These are phyloP conservation scores for Papiliotrema terrestris DNA, from an alignment of 1,284 basidiomycete genomes.

Conservation along the genomic window DNA sequence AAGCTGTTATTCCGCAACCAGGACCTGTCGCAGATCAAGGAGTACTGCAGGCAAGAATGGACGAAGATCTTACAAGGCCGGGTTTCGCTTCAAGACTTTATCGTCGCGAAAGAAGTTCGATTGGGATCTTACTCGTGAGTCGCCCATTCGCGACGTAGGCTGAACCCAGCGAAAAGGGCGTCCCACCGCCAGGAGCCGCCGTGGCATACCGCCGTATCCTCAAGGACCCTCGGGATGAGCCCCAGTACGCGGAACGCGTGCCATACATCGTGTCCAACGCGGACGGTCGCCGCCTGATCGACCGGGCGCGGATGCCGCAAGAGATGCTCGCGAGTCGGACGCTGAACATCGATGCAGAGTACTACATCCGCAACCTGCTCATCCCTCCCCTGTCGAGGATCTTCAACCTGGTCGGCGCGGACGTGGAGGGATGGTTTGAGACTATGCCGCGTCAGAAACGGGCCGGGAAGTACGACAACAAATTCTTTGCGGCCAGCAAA, in stretches of 20 bases:
- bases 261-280: slow-evolving; percentile 83
- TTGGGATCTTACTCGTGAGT: slow-evolving; percentile 83
- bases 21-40: slow-evolving; percentile 83
- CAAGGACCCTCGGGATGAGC: slow-evolving; percentile 74
- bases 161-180: slow-evolving; percentile 63
- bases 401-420: slow-evolving; percentile 86
- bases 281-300: slow-evolving; percentile 66
- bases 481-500: slow-evolving; percentile 31
- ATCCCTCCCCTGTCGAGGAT: slow-evolving; percentile 87
- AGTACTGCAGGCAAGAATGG: slow-evolving; percentile 84
- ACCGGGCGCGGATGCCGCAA: slow-evolving; percentile 74
- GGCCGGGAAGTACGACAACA: slow-evolving; percentile 18
- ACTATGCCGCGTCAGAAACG: slow-evolving; percentile 64
- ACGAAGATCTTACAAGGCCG: slow-evolving; percentile 74
- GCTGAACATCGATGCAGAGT: slow-evolving; percentile 71
- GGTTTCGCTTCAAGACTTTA: slow-evolving; percentile 82
- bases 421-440: slow-evolving; percentile 82
- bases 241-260: slow-evolving; percentile 88
- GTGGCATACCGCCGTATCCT: slow-evolving; percentile 75
- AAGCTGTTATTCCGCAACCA: slow-evolving; percentile 89
- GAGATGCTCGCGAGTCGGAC: slow-evolving; percentile 68
- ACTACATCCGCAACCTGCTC: slow-evolving; percentile 84
- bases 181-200: slow-evolving; percentile 84
- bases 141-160: not conserved
- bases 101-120: slow-evolving; percentile 89